phyloP scores from a whole-genome alignment of 2,329 filamentous ascomycete genomes.

The Neonectria neomacrospora region DNA sequence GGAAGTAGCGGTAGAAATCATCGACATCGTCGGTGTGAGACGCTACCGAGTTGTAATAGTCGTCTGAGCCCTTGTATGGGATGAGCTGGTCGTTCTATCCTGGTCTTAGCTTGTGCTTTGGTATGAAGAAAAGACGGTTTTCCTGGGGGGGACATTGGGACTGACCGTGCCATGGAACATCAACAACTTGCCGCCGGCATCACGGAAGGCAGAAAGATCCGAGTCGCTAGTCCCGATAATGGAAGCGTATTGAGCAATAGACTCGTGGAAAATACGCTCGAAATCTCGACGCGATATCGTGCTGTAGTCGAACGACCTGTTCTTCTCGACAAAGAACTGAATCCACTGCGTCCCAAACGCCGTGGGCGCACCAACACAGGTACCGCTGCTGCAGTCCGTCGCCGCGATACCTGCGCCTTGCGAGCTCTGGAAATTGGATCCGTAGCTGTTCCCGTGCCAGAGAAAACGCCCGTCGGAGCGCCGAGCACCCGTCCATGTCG shows the following conservation, averaged over 20 bases:
- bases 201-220: constrained; percentile 25
- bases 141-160: neutral
- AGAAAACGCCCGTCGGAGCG: constrained; percentile 1
- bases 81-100: constrained; percentile 36
- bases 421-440: constrained; percentile 4
- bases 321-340: constrained; percentile 9
- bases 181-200: constrained; percentile 29
- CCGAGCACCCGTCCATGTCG: constrained; percentile 9
- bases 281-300: constrained; percentile 7
- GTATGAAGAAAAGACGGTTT: neutral
- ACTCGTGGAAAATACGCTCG: neutral
- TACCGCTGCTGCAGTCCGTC: constrained; percentile 3
- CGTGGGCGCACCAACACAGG: neutral
- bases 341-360: constrained; percentile 2
- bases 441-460: constrained; percentile 15
- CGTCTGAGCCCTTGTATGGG: constrained; percentile 28
- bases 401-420: neutral
- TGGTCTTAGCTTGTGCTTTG: neutral
- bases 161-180: constrained; percentile 31
- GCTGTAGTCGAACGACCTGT: constrained; percentile 1
- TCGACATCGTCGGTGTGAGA: constrained; percentile 32
- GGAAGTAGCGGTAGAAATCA: constrained; percentile 49
- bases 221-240: constrained; percentile 19
- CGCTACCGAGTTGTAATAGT: constrained; percentile 45
- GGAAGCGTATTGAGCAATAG: constrained; percentile 3